phyloP scores from a whole-genome alignment of 2,329 filamentous ascomycete genomes.

The Cordyceps farinosa region DNA sequence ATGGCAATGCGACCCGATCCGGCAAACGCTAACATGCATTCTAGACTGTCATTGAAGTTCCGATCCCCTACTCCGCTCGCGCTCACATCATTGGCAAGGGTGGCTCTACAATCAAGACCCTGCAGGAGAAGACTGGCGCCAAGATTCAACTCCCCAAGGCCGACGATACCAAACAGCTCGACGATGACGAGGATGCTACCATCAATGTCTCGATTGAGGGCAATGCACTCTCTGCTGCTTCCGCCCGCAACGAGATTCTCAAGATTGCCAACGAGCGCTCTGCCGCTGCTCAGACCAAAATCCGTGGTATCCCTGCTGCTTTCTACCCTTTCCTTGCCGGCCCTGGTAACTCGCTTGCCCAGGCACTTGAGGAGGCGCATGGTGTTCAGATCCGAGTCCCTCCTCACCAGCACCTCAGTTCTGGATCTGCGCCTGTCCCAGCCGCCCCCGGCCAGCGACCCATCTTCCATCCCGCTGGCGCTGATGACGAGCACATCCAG shows the following conservation, averaged over 20 bases:
- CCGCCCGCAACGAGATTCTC: constrained; percentile 78
- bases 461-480: constrained; percentile 65
- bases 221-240: constrained; percentile 80
- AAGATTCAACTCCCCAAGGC: constrained; percentile 84
- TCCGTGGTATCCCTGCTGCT: constrained; percentile 82
- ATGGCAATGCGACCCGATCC: not conserved
- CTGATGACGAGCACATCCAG: constrained; percentile 70
- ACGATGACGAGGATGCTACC: constrained; percentile 69
- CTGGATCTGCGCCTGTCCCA: constrained; percentile 62
- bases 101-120: constrained; percentile 82
- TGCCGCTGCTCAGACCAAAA: constrained; percentile 73
- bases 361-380: constrained; percentile 69
- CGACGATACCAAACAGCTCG: constrained; percentile 56
- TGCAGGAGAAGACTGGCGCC: constrained; percentile 86
- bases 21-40: constrained; percentile 22
- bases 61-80: constrained; percentile 78
- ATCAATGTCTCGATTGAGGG: constrained; percentile 89
- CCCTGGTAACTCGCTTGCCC: constrained; percentile 64
- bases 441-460: constrained; percentile 62
- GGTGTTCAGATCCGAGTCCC: constrained; percentile 82
- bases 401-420: constrained; percentile 71
- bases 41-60: constrained; percentile 62
- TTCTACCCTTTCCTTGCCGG: constrained; percentile 95
- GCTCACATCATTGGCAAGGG: constrained; percentile 91
- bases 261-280: constrained; percentile 84